Evolutionary conservation across 2,329 filamentous ascomycete genomes (phyloP), one percentile per base, ranked within the genome.

Genomic region (Clarireedia monteithiana): DNA sequence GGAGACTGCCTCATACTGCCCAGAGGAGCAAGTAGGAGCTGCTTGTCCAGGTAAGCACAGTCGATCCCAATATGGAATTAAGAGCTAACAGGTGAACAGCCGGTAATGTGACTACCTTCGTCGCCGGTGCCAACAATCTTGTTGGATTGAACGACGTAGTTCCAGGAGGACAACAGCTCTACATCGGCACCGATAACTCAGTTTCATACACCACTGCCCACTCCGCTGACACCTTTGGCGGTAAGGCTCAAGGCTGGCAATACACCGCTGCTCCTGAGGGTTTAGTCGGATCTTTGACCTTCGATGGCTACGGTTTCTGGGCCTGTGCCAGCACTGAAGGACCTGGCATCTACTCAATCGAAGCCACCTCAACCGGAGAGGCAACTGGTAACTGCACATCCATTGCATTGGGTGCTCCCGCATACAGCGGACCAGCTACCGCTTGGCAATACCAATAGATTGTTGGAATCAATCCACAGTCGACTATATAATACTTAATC

Each of bases 21-120:
- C 77, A 36, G 12, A 30, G 20, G 0, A 20, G 6, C 1, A 2
- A 2, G 3, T 1, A 0, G 24, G 12, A 20, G 12, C 12, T 34
- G 30, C 10, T 1, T 55, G 46, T 38, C 53, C 53, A 36, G 27
- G 53, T 55, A 50, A 44, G 53, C 36, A 6, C 5, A n/a, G 2
- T 24, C 0, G 2, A 36, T 14, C 12, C 2, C 5, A 23, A 9
- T 24, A 44, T 44, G 10, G 6, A 17, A 10, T 10, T 9, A 39
- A 34, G 4, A 7, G 26, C 39, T 55, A 45, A 55, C 6, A 12
- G 34, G 7, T 4, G 5, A 10, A 49, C 6, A 55, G 53, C n/a
- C 5, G 47, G 47, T 10, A 45, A 2, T 5, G 6, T 5, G 7
- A 55, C 53, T 12, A 27, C 39, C 1, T 55, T 55, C 27, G 0